Evolutionary conservation across 1,139 yeast genomes (phyloP).

Genomic region (Pichia kudriavzevii): DNA sequence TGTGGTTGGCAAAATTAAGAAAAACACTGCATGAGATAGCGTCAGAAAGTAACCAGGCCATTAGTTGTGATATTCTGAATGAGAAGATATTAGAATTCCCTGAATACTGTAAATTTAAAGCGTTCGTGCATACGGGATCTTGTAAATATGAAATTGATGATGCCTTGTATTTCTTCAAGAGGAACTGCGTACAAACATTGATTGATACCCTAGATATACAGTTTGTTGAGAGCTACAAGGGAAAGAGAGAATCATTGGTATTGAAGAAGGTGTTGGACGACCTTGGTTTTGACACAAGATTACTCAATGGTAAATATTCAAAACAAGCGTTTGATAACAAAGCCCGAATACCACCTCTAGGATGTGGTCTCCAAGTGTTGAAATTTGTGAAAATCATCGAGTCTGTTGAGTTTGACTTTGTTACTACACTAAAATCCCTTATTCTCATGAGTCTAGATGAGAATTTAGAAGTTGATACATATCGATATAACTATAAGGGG

Average conservation of each 20-base stretch:
- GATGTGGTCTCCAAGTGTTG: conserved; percentile 17
- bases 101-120: conserved; percentile 7
- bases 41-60: not conserved
- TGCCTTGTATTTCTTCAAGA: too few relatives aligned
- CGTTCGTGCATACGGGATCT: conserved; percentile 4
- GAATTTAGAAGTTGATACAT: conserved; percentile 6
- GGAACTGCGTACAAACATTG: too few relatives aligned
- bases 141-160: not conserved
- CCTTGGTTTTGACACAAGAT: conserved; percentile 8
- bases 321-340: conserved; percentile 16
- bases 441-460: conserved; percentile 12
- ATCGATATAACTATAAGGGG: conserved; percentile 3
- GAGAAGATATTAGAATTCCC: conserved; percentile 2
- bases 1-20: conserved; percentile 4
- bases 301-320: conserved; percentile 1
- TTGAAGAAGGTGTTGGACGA: not conserved
- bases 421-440: conserved; percentile 4
- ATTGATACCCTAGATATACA: too few relatives aligned
- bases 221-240: not conserved
- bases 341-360: conserved; percentile 13
- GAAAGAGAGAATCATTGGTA: not conserved
- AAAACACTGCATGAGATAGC: conserved; percentile 3
- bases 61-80: conserved; percentile 1
- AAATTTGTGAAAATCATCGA: conserved; percentile 14
- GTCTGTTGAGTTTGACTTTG: not conserved